phyloP scores from a whole-genome alignment of 2,329 filamentous ascomycete genomes.

The Proliferodiscus dingleyae region DNA sequence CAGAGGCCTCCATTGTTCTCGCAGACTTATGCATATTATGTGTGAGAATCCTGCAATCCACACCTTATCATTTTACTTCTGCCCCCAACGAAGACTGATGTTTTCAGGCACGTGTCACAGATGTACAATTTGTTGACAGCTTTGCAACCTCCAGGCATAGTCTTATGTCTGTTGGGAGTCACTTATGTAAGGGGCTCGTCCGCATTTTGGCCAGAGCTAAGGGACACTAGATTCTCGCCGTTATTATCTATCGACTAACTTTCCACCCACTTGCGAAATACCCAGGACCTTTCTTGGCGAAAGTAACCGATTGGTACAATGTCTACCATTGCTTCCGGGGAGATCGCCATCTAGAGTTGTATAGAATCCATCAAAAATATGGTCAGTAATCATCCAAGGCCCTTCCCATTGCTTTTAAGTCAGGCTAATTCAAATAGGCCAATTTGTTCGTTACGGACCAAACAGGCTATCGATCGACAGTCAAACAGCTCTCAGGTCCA shows the following conservation, averaged over 20 bases:
- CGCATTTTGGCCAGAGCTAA: too few relatives aligned
- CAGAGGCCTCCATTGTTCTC: too few relatives aligned
- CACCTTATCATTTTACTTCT: too few relatives aligned
- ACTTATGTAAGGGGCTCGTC: too few relatives aligned
- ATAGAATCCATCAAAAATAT: slow-evolving; percentile 54
- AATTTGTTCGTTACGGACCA: not conserved
- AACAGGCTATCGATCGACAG: not conserved
- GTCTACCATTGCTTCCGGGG: slow-evolving; percentile 54
- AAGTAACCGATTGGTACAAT: slow-evolving; percentile 64
- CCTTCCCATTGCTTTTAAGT: not conserved
- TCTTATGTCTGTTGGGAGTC: too few relatives aligned
- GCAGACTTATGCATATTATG: too few relatives aligned
- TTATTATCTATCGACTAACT: slow-evolving; percentile 5
- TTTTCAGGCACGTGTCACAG: too few relatives aligned
- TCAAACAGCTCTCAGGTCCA: not conserved
- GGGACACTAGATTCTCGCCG: not conserved
- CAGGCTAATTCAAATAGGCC: not conserved
- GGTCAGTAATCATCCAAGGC: not conserved
- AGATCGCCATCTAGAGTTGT: slow-evolving; percentile 59
- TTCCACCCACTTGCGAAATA: slow-evolving; percentile 41
- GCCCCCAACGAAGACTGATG: too few relatives aligned
- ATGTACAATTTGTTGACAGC: too few relatives aligned
- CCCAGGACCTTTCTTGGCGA: slow-evolving; percentile 65
- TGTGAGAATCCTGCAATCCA: too few relatives aligned
- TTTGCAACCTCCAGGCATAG: too few relatives aligned